phyloP scores from a whole-genome alignment of 495 filamentous ascomycete genomes.

The Terfezia boudieri region DNA sequence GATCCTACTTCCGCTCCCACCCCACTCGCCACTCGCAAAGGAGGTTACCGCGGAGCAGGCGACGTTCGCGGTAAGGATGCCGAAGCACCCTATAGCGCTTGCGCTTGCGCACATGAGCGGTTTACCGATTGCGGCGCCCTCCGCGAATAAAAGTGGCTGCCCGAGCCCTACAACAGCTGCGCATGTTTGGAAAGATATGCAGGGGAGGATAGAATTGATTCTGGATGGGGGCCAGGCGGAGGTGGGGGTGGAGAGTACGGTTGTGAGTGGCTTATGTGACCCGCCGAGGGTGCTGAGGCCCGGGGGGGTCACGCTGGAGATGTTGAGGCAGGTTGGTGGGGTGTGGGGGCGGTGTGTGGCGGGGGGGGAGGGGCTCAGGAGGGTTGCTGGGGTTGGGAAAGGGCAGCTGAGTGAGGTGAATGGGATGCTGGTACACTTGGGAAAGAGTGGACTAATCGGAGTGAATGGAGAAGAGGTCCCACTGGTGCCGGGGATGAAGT shows the following conservation, averaged over 20 bases:
- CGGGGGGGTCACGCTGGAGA: conserved; percentile 75
- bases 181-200: conserved; percentile 70
- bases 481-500: conserved; percentile 73
- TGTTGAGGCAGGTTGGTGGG: conserved; percentile 46
- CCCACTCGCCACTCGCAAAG: conserved; percentile 43
- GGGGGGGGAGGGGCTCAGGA: conserved; percentile 44
- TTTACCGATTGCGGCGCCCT: conserved; percentile 74
- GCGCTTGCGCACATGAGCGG: conserved; percentile 56
- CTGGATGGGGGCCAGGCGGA: conserved; percentile 69
- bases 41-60: conserved; percentile 66
- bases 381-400: conserved; percentile 55
- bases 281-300: conserved; percentile 71
- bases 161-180: conserved; percentile 74
- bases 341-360: conserved; percentile 50
- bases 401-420: conserved; percentile 28
- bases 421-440: conserved; percentile 37
- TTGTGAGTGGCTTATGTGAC: conserved; percentile 66
- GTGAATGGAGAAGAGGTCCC: not conserved
- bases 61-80: conserved; percentile 84
- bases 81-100: conserved; percentile 58
- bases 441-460: not conserved
- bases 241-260: conserved; percentile 90
- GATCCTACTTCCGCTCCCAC: conserved; percentile 64
- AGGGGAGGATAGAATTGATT: conserved; percentile 67
- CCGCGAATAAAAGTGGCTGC: conserved; percentile 80